Conservation (phyloP, 1,284 basidiomycete species). For the Ustilago trichophora region DNA sequence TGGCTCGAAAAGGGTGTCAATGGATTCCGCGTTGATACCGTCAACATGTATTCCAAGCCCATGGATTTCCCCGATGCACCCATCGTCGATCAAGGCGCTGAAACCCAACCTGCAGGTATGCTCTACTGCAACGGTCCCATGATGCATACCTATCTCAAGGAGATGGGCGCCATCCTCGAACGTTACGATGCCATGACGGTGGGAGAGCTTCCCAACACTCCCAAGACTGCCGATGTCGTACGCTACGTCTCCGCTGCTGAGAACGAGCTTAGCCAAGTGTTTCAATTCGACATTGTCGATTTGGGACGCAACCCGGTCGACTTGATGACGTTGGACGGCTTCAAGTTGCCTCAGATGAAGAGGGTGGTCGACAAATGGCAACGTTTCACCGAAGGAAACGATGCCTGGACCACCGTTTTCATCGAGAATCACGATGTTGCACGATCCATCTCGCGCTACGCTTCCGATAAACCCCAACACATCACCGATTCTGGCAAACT, state of each 20-base stretch:
- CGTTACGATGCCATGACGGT: conserved; percentile 73
- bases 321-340: conserved; percentile 70
- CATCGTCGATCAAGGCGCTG: conserved; percentile 70
- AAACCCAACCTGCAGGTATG: conserved; percentile 73
- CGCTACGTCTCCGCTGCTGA: conserved; percentile 74
- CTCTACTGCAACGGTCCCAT: conserved; percentile 56
- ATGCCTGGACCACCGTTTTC: conserved; percentile 55
- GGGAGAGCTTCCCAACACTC: conserved; percentile 71
- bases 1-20: conserved; percentile 79
- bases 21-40: conserved; percentile 72
- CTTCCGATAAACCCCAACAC: conserved; percentile 73
- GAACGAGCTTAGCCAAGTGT: conserved; percentile 73
- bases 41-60: conserved; percentile 63
- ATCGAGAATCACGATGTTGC: conserved; percentile 76
- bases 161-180: conserved; percentile 71
- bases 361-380: conserved; percentile 74
- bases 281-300: conserved; percentile 75
- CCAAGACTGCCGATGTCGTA: conserved; percentile 70
- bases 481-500: conserved; percentile 74
- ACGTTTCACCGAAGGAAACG: conserved; percentile 44
- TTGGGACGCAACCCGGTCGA: conserved; percentile 67
- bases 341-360: conserved; percentile 73
- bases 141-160: conserved; percentile 76
- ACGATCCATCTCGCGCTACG: conserved; percentile 73
- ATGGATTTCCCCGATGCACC: conserved; percentile 63